These are phyloP conservation scores for Alternaria alternata DNA, from an alignment of 2,329 filamentous ascomycete genomes.

Conservation along the genomic window DNA sequence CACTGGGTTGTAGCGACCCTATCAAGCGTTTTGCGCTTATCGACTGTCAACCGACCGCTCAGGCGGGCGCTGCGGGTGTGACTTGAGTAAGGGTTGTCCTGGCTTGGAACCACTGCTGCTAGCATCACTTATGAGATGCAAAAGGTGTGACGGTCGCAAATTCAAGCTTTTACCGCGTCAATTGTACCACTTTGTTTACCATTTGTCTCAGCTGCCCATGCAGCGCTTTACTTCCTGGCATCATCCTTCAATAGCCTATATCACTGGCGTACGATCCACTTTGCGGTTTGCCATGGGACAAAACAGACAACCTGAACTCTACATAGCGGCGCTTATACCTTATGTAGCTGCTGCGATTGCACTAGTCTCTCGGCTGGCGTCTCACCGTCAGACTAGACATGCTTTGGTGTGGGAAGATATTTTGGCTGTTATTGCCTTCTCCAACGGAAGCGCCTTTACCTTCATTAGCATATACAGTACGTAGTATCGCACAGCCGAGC, in stretches of 20 bases:
- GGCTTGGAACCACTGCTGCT: background rate
- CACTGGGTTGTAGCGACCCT: background rate
- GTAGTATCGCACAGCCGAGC: background rate
- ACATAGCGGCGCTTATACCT: slow-evolving; percentile 27
- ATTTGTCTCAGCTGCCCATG: background rate
- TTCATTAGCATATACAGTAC: slow-evolving; percentile 35
- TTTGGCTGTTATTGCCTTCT: slow-evolving; percentile 29
- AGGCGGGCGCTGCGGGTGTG: background rate
- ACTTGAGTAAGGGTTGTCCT: slow-evolving; percentile 8
- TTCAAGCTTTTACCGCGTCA: background rate
- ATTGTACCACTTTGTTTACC: too few relatives aligned
- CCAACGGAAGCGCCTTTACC: slow-evolving; percentile 28
- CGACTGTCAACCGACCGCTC: background rate
- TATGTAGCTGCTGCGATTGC: slow-evolving; percentile 31
- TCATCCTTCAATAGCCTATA: background rate
- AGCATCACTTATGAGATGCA: background rate
- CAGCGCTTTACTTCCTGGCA: background rate
- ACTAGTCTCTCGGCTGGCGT: slow-evolving; percentile 25
- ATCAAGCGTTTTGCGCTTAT: slow-evolving; percentile 9
- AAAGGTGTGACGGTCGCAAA: background rate
- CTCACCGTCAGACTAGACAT: slow-evolving; percentile 21
- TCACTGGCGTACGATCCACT: background rate
- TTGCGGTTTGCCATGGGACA: slow-evolving; percentile 16
- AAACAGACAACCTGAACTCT: slow-evolving; percentile 30
- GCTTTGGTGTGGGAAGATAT: slow-evolving; percentile 34